Base-by-base conservation (phyloP, 140 eudicot genomes). In the Stevia rebaudiana region DNA sequence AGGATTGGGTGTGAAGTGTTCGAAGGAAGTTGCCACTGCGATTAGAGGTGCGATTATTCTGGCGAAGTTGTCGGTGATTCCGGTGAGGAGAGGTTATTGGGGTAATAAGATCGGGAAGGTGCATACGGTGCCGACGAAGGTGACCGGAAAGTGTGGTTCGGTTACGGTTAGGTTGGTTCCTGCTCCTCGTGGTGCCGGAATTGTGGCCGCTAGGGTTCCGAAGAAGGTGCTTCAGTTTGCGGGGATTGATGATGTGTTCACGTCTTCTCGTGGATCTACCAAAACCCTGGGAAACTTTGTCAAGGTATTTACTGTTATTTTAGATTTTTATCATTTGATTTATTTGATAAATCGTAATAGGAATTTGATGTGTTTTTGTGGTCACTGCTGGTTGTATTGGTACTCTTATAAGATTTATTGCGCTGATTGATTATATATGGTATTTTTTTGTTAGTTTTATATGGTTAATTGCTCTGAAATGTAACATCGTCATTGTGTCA, bases 71-170 rank as follows among this genome's bases (percentile, higher is more conserved):
- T 80, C 85, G 5, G 78, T 80, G 36, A 75, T 80, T 22, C 84
- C 84, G 4, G 84, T 80, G 40, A 80, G 85, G 79, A 75, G 85
- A 13, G 85, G 85, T 0, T 80, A 75, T 1, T 76, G 81, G 85
- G 81, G 85, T 1, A 80, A 76, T 9, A 71, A 76, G 70, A 80
- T 80, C 5, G 85, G 81, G 11, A 67, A 67, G 68, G 76, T 76
- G 0, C 85, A 79, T 6, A 79, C 79, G 0, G 85, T 80, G 36
- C 85, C 85, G 0, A 71, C 76, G 19, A 80, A 70, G 81, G 85
- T 80, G 2, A 79, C 84, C n/a, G 84, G 84, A 0, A 79, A 79
- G 31, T 79, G 84, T 51, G 84, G 84, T 21, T 79, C 84, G 0
- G 84, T 79, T 25, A 79, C 77, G 0, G 84, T 79, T 3, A 70